Conservation (phyloP, 176 grass and related monocot species). For the Carex scoparia region DNA sequence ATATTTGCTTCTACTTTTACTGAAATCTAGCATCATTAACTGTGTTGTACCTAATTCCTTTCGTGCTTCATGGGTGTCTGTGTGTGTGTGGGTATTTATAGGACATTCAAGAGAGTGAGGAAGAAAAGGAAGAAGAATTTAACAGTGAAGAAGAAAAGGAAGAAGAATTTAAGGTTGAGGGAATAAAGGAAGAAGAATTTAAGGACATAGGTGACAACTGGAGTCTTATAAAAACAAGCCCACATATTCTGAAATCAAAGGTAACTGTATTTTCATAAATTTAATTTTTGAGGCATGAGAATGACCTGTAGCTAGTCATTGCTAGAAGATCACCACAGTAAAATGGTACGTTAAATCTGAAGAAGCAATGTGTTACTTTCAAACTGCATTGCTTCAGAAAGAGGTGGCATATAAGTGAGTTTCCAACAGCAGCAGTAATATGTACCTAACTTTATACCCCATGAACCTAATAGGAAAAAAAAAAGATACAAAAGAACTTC, state of each 20-base stretch:
- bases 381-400: too few relatives aligned
- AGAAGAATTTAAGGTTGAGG: constrained; percentile 24
- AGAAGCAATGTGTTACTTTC: not conserved
- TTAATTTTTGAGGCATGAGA: not conserved
- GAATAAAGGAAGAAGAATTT: constrained; percentile 36
- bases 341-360: not conserved
- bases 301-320: not conserved
- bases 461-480: constrained; percentile 13
- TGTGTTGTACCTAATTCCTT: not conserved
- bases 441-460: not conserved
- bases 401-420: not conserved
- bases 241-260: constrained; percentile 53
- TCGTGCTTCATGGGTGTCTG: constrained; percentile 2
- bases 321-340: constrained; percentile 13
- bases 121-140: constrained; percentile 42
- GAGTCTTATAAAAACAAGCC: constrained; percentile 67
- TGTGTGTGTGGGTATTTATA: constrained; percentile 31
- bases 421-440: not conserved
- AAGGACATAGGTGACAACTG: constrained; percentile 61
- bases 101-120: constrained; percentile 74
- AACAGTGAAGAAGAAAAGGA: constrained; percentile 42
- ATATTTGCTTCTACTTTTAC: constrained; percentile 6
- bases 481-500: not conserved
- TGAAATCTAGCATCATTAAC: constrained; percentile 10
- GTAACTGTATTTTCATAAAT: constrained; percentile 35